phyloP scores from a whole-genome alignment of 1,284 basidiomycete genomes.

The Tausonia pullulans region DNA sequence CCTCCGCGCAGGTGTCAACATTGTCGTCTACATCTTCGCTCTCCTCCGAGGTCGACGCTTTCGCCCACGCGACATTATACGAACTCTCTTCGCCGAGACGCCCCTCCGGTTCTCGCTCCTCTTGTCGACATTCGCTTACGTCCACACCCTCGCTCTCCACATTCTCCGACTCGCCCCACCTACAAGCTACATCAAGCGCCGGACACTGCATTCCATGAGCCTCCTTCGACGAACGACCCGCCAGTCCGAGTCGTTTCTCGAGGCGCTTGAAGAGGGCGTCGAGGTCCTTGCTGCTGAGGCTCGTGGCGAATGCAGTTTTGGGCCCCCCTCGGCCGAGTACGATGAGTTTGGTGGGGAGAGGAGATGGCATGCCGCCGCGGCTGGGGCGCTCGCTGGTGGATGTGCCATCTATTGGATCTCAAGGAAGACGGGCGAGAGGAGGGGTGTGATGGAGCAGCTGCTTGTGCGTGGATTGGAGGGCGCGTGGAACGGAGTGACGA shows the following conservation, averaged over 20 bases:
- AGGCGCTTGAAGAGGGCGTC: conserved; percentile 22
- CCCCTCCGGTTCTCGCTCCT: conserved; percentile 2
- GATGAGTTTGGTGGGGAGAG: conserved; percentile 44
- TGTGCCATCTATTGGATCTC: conserved; percentile 71
- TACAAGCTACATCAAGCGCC: conserved; percentile 37
- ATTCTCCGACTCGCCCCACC: conserved; percentile 61
- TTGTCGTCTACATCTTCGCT: conserved; percentile 60
- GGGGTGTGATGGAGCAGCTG: conserved; percentile 21
- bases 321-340: conserved; percentile 29
- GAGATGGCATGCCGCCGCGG: conserved; percentile 78
- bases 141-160: conserved; percentile 76
- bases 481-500: conserved; percentile 37
- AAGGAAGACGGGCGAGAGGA: conserved; percentile 49
- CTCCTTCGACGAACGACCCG: conserved; percentile 8
- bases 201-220: conserved; percentile 20
- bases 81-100: conserved; percentile 3
- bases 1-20: conserved; percentile 66
- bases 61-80: conserved; percentile 17
- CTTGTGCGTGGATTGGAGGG: conserved; percentile 36
- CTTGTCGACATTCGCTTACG: conserved; percentile 59
- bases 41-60: conserved; percentile 46
- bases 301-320: neutral
- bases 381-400: conserved; percentile 63
- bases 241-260: conserved; percentile 17
- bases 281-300: conserved; percentile 28